Evolutionary conservation across 2,329 filamentous ascomycete genomes (phyloP), one percentile per base, ranked within the genome.

Genomic region (Calonectria pteridis): DNA sequence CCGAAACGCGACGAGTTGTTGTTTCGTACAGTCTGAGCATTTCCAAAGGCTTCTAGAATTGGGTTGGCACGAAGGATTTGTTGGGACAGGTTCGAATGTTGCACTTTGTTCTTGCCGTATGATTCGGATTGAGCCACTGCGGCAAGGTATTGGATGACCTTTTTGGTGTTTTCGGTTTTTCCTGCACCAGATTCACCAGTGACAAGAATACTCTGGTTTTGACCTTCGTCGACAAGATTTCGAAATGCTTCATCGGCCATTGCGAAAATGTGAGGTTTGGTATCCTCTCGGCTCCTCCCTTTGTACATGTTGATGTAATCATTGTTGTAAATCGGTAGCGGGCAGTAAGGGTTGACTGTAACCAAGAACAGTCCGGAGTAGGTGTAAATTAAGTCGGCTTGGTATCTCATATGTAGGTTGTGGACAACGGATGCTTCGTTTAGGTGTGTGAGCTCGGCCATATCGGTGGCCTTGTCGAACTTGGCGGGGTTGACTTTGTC

Each of bases 401-500:
- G 95, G 83, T 99, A 99, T 85, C 97, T 90, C 89, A 95, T 96
- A 79, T 98, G 94, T 71, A 99, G 90, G 83, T 99, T 99, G 86
- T 99, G 96, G 66, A 99, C 96, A 66, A 99, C 97, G 0, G 97
- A 98, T 28, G 96, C 94, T 86, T 99, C 97, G 85, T 99, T 99
- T 76, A 99, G 88, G 85, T 99, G 97, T 7, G 97, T 99, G 82
- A 99, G 90, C 84, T 99, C 97, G 29, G 97, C 97, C 97, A 99
- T 99, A 85, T 99, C 97, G 86, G 97, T 95, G 77, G 96, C 96
- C 86, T 98, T 99, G 90, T 99, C 97, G 86, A 99, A 99, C 84
- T 99, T 99, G 81, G 96, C 96, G 59, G 97, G 97, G 85, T 99
- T 99, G 87, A 99, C 97, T 86, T 98, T 98, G 89, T 99, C 97